Evolutionary conservation across 2,329 filamentous ascomycete genomes (phyloP), one percentile per base, ranked within the genome.

Genomic region (Fusarium circinatum): DNA sequence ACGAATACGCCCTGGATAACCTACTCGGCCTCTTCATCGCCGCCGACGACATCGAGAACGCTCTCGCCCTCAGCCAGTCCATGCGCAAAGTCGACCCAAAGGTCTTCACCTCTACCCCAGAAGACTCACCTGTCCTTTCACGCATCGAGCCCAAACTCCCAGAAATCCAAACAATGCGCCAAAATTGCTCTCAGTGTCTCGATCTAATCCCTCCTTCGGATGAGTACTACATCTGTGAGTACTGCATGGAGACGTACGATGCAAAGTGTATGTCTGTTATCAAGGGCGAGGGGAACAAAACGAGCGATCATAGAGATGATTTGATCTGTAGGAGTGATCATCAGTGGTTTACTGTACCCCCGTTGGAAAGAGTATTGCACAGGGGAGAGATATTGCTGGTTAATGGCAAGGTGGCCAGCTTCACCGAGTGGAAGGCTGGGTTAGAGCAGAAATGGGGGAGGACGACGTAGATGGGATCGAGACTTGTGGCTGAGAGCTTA

Each of bases 1-100:
- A 85, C 65, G 80, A 82, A 38, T 85, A 82, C 39, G 83, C 83
- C 10, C 77, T 85, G 4, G 83, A 84, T 62, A 85, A 85, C 57
- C 79, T 85, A 18, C 78, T 84, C 2, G 80, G 80, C 3, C 80
- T 82, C 5, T 79, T 85, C 57, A 79, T 84, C 45, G 84, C 84
- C 0, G 80, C 82, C 12, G 78, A 80, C 26, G 83, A 85, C 55
- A 72, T 79, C 8, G 75, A 76, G 2, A 82, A 84, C 28, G 83
- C 84, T 10, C 69, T 74, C 8, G 81, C 83, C 0, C 75, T 85
- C 15, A 80, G 80, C 28, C 81, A 83, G 41, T 85, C 83, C 12
- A 84, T 84, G 80, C 80, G 84, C 20, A 78, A 77, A 38, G 75
- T 84, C 57, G 80, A 82, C 15, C 77, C 78, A 3, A 74, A 76